Base-by-base conservation (phyloP, 257 asterid genomes). In the Salvia hispanica region DNA sequence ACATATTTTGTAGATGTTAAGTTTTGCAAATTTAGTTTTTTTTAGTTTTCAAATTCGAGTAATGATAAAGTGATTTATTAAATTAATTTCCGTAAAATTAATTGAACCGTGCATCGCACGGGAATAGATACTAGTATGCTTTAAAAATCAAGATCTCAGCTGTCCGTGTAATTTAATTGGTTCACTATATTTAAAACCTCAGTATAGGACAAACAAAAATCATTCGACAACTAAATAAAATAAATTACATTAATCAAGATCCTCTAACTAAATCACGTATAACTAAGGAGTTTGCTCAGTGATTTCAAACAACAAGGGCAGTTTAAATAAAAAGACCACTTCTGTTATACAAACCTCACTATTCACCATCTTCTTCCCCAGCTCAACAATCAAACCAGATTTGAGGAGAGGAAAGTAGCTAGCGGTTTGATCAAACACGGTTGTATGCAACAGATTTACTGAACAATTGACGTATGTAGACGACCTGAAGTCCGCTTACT, bases 381-480 rank as follows among this genome's bases (percentile, higher is more conserved):
- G 44, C 67, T 45, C 66, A 61, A 36, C 5, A 14, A 47, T 45
- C 42, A 62, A 71, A 47, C 69, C 40, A 40, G 47, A 46, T 42
- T 31, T 11, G n/a, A 54, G 55, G 55, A 42, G 16, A 33, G 69
- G n/a, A 68, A 62, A n/a, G 43, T 15, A 6, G 76, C 45, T 50
- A 46, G 53, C 47, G 28, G 62, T 69, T 53, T 54, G 69, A 71
- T 93, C 90, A 93, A 78, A 90, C 97, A n/a, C 99, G 88, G 81
- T 88, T 91, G 85, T 93, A 93, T 3, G 78, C 97, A 12, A 93
- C 89, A 0, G 96, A 88, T 76, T 90, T 93, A 89, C 95, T 85
- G 82, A 93, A 93, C 81, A 93, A 66, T 13, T 82, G 88, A 10
- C 97, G 88, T 5, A 93, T 93, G 81, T 86, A 93, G 60, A 81